These are phyloP conservation scores for Phallus indusiatus DNA, from an alignment of 768 basidiomycete species.

Conservation along the genomic window DNA sequence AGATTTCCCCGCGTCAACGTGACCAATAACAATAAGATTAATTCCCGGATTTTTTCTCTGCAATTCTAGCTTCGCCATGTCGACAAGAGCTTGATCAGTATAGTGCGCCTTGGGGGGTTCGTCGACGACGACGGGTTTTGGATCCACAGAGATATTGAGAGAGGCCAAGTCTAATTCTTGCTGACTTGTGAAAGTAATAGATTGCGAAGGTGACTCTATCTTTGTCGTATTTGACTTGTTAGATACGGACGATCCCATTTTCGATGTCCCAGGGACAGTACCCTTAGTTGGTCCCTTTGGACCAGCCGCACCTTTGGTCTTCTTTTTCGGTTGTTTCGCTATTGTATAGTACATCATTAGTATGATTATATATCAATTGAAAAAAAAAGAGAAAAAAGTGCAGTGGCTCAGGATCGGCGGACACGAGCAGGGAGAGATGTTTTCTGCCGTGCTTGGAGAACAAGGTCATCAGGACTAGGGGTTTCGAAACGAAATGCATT, in stretches of 20 bases:
- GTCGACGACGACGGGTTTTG: constrained; percentile 33
- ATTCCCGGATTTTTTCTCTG: constrained; percentile 39
- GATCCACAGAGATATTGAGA: constrained; percentile 44
- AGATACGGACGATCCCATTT: constrained; percentile 30
- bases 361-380: not conserved
- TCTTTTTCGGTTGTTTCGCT: constrained; percentile 73
- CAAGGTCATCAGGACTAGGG: constrained; percentile 88
- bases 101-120: constrained; percentile 54
- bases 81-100: constrained; percentile 77
- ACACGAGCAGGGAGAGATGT: constrained; percentile 37
- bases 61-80: constrained; percentile 57
- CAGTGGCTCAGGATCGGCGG: constrained; percentile 5
- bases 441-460: constrained; percentile 71
- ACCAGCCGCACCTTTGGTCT: constrained; percentile 13
- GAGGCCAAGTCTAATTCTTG: constrained; percentile 65
- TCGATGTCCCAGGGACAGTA: constrained; percentile 27
- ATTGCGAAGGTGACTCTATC: constrained; percentile 21
- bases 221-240: constrained; percentile 33
- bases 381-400: constrained; percentile 15
- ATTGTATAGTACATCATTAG: constrained; percentile 32
- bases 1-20: constrained; percentile 98
- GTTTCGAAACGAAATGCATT: constrained; percentile 61
- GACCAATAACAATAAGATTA: constrained; percentile 88
- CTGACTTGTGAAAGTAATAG: constrained; percentile 31
- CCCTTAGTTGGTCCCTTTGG: constrained; percentile 38